These are phyloP conservation scores for Oldenlandia corymbosa DNA, from an alignment of 257 asterid species.

Conservation along the genomic window DNA sequence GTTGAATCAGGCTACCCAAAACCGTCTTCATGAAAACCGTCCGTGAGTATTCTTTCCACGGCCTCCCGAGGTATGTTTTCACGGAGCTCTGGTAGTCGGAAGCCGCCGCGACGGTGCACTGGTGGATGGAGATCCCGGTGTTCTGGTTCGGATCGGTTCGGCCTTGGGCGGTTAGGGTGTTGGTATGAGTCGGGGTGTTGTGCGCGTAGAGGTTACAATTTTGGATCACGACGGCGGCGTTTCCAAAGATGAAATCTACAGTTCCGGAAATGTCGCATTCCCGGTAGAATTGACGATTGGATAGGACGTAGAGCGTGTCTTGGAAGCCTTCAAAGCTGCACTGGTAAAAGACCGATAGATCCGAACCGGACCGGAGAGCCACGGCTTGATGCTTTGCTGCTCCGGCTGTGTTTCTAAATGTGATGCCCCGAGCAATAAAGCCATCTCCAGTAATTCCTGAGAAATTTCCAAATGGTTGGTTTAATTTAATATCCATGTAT, in stretches of 20 bases:
- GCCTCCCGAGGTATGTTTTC: conserved; percentile 64
- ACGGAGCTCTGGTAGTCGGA: conserved; percentile 54
- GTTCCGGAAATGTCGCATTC: conserved; percentile 83
- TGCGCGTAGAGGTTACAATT: conserved; percentile 63
- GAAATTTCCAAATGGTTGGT: neutral
- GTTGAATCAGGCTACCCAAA: conserved; percentile 46
- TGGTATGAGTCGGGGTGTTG: conserved; percentile 41
- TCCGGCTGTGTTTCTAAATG: conserved; percentile 81
- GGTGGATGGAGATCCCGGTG: conserved; percentile 74
- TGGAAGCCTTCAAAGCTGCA: conserved; percentile 90
- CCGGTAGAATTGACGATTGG: conserved; percentile 63
- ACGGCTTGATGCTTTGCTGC: conserved; percentile 70
- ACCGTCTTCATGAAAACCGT: conserved; percentile 56
- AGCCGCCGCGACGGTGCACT: conserved; percentile 49
- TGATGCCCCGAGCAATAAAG: conserved; percentile 50
- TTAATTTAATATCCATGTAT: too few relatives aligned
- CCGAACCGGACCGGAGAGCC: conserved; percentile 82
- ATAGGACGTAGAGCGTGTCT: conserved; percentile 71
- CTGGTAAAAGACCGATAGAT: conserved; percentile 65
- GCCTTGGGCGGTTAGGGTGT: conserved; percentile 61
- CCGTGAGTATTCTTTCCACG: conserved; percentile 69
- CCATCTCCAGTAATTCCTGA: conserved; percentile 33
- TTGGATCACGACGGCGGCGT: conserved; percentile 79
- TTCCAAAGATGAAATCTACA: conserved; percentile 78
- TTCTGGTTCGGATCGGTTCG: conserved; percentile 69